Evolutionary conservation across 2,329 filamentous ascomycete genomes (phyloP).

Genomic region (Helotiales sp.): DNA sequence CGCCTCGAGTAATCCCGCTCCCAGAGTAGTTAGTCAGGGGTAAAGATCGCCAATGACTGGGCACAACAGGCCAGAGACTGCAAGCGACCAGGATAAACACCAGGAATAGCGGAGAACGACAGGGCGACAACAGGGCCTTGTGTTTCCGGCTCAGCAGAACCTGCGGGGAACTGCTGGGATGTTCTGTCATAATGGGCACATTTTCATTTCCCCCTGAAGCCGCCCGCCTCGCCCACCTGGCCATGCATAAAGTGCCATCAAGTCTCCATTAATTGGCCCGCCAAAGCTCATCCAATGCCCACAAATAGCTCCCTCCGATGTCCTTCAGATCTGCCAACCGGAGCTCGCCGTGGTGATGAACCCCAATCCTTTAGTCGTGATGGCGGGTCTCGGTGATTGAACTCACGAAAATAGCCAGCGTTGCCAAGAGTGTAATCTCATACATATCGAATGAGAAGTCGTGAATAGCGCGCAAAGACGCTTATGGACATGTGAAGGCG

Average conservation of each 20-base stretch:
- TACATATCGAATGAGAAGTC: not conserved
- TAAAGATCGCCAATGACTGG: slow-evolving; percentile 11
- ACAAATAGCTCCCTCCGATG: not conserved
- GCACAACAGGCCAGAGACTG: not conserved
- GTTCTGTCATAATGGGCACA: not conserved
- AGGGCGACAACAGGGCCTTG: too few relatives aligned
- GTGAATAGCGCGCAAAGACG: slow-evolving; percentile 1
- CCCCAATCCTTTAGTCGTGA: slow-evolving; percentile 1
- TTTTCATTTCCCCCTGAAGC: slow-evolving; percentile 19
- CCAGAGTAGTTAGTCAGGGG: slow-evolving; percentile 13
- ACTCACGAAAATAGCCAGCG: slow-evolving; percentile 5
- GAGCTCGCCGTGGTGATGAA: not conserved
- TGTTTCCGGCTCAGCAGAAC: slow-evolving; percentile 2
- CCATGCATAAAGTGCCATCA: not conserved
- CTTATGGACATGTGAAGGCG: not conserved
- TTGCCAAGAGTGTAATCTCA: slow-evolving; percentile 9
- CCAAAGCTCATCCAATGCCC: not conserved
- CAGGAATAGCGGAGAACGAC: not conserved
- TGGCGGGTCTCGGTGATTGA: slow-evolving; percentile 13
- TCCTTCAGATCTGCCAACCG: not conserved
- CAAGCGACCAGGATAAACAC: not conserved
- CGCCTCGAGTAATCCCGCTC: slow-evolving; percentile 14
- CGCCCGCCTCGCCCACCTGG: not conserved
- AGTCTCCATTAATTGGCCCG: not conserved
- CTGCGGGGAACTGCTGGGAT: slow-evolving; percentile 13